A percentile compares a stretch with the other conserved stretches of the same genome.
These are phyloP conservation scores for Penicillium taxi DNA, from an alignment of 495 filamentous ascomycete species.

Conservation along the genomic window DNA sequence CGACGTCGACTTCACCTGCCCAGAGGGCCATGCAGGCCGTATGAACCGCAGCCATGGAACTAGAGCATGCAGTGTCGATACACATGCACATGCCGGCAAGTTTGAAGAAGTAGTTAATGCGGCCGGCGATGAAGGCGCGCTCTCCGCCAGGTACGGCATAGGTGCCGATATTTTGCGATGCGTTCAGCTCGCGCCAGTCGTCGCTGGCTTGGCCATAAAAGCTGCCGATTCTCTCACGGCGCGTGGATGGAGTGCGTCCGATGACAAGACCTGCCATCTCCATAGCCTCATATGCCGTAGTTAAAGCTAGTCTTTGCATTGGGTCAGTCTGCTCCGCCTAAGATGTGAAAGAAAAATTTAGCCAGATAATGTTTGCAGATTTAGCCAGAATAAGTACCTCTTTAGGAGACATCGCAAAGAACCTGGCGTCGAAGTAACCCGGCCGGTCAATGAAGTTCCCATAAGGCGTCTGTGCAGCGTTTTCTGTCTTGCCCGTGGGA, in stretches of 20 bases:
- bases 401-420: constrained; percentile 26
- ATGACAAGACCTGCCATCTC: constrained; percentile 56
- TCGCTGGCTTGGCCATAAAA: constrained; percentile 78
- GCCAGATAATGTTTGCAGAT: too few relatives aligned
- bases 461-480: constrained; percentile 26
- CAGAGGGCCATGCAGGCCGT: constrained; percentile 56
- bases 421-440: constrained; percentile 20
- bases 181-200: constrained; percentile 71
- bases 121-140: constrained; percentile 58
- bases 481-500: constrained; percentile 29
- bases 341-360: too few relatives aligned
- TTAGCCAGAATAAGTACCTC: too few relatives aligned
- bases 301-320: constrained; percentile 62
- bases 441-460: constrained; percentile 28
- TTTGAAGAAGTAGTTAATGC: constrained; percentile 44
- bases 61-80: constrained; percentile 72
- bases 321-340: constrained; percentile 62
- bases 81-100: constrained; percentile 62
- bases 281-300: constrained; percentile 68
- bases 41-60: constrained; percentile 42
- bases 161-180: constrained; percentile 64
- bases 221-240: constrained; percentile 54
- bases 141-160: constrained; percentile 71
- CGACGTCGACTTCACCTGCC: constrained; percentile 61
- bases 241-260: constrained; percentile 2